Evolutionary conservation across 331 rosid species (phyloP), one percentile per base, ranked within the genome.

Genomic region (Erythrophleum ivorense): DNA sequence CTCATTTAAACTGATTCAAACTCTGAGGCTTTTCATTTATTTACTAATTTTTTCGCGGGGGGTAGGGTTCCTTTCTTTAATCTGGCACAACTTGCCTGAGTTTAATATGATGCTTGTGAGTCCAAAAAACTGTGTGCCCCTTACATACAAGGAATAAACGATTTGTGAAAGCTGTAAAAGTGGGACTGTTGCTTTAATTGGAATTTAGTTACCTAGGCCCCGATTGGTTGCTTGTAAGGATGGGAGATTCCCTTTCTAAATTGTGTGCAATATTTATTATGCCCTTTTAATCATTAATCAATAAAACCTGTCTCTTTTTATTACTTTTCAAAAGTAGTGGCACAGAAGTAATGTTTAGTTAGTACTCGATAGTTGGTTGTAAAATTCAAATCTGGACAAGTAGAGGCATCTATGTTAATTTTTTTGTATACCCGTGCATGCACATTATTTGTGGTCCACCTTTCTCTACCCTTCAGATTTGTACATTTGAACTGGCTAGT

Each of bases 401-500:
- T 43, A 16, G 45, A 34, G 43, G 64, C 60, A 53, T 69, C 34
- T 53, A 65, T 63, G 15, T 41, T 65, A 31, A n/a, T n/a, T n/a
- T n/a, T n/a, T n/a, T n/a, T n/a, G n/a, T n/a, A n/a, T n/a, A n/a
- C n/a, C n/a, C n/a, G 15, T 34, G 10, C 41, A 11, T 62, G 41
- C 6, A 40, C 71, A 33, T 80, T 75, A 40, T 15, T 6, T 33
- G 18, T 6, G 14, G 16, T 12, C 18, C 9, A 73, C 31, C 33
- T 52, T 12, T 33, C 33, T 71, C 45, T 72, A 57, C 75, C 63
- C 4, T 65, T 73, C 49, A 38, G n/a, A 38, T 74, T 75, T 69
- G 70, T 71, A 49, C n/a, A 19, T 31, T 76, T 5, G 24, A 54
- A 36, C 60, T 60, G 40, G 24, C 15, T 71, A 24, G n/a, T 21